A percentile compares a stretch with the other conserved stretches of the same genome.
These are phyloP conservation scores for Fonsecaea pedrosoi DNA, from an alignment of 2,329 filamentous ascomycete species.

Conservation along the genomic window DNA sequence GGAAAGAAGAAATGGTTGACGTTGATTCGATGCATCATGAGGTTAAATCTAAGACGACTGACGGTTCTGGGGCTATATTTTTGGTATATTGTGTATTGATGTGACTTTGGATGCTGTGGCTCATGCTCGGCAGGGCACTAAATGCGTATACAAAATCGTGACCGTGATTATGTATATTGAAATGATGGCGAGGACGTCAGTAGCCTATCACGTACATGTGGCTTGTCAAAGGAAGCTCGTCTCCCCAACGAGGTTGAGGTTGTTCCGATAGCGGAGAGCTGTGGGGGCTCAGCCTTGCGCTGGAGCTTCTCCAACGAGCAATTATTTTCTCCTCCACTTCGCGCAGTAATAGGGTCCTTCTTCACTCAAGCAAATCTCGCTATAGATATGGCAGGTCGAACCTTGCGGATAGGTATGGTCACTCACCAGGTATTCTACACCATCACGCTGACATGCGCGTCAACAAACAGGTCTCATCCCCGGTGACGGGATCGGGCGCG, in stretches of 20 bases:
- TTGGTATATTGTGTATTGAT: neutral
- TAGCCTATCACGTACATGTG: neutral
- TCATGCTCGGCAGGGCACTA: neutral
- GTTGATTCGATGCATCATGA: neutral
- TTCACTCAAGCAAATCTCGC: neutral
- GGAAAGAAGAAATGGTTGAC: conserved; percentile 25
- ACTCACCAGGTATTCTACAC: neutral
- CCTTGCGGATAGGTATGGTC: conserved; percentile 33
- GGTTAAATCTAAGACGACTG: neutral
- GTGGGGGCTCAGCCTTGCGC: conserved; percentile 21
- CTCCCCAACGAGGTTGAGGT: neutral
- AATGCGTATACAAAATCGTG: neutral
- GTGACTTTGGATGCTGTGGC: neutral
- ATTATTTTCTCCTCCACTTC: conserved; percentile 4
- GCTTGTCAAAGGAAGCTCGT: neutral
- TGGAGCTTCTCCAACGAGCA: conserved; percentile 23
- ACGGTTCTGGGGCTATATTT: neutral
- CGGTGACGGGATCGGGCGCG: conserved; percentile 96
- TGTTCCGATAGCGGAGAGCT: conserved; percentile 28
- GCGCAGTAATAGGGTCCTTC: neutral
- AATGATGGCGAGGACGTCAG: neutral
- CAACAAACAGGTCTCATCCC: conserved; percentile 76
- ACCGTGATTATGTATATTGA: neutral
- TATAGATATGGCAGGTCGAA: conserved; percentile 30
- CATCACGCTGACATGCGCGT: neutral